These are phyloP conservation scores for Pseudocercospora fijiensis DNA, from an alignment of 2,329 filamentous ascomycete species.

Conservation along the genomic window DNA sequence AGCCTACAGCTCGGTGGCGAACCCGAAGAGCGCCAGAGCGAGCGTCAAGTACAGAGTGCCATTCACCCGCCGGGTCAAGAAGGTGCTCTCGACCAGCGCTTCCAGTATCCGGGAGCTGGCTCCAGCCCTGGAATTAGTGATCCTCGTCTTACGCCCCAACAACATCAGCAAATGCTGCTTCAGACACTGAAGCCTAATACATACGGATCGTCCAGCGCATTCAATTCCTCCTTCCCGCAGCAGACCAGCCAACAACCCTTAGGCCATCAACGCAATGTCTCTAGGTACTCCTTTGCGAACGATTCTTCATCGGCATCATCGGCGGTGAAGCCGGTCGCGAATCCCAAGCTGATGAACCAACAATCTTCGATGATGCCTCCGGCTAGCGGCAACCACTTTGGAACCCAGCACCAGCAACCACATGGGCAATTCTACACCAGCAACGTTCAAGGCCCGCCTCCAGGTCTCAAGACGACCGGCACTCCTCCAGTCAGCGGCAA, in stretches of 20 bases:
- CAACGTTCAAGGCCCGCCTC: conserved; percentile 88
- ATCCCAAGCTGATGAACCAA: conserved; percentile 77
- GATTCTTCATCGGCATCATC: conserved; percentile 62
- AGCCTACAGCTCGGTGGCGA: conserved; percentile 90
- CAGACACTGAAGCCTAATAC: conserved; percentile 54
- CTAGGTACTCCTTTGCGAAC: conserved; percentile 83
- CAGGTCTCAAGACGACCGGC: conserved; percentile 89
- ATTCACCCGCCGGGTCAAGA: conserved; percentile 64
- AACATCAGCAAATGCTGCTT: conserved; percentile 67
- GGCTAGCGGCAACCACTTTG: conserved; percentile 45
- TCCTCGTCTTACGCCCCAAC: conserved; percentile 76
- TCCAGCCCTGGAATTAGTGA: conserved; percentile 60
- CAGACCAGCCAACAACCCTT: conserved; percentile 27
- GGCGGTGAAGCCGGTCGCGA: conserved; percentile 73
- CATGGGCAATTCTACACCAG: conserved; percentile 74
- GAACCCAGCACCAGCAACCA: conserved; percentile 56
- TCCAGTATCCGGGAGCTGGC: conserved; percentile 44
- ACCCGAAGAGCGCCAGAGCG: conserved; percentile 70
- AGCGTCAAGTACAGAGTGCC: conserved; percentile 59
- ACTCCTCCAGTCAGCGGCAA: conserved; percentile 80
- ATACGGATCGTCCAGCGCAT: conserved; percentile 45
- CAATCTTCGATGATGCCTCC: conserved; percentile 81
- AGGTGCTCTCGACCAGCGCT: conserved; percentile 33
- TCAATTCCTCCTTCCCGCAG: conserved; percentile 39
- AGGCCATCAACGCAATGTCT: conserved; percentile 80